Base-by-base conservation (phyloP, 768 basidiomycete genomes). In the Russula sp. region DNA sequence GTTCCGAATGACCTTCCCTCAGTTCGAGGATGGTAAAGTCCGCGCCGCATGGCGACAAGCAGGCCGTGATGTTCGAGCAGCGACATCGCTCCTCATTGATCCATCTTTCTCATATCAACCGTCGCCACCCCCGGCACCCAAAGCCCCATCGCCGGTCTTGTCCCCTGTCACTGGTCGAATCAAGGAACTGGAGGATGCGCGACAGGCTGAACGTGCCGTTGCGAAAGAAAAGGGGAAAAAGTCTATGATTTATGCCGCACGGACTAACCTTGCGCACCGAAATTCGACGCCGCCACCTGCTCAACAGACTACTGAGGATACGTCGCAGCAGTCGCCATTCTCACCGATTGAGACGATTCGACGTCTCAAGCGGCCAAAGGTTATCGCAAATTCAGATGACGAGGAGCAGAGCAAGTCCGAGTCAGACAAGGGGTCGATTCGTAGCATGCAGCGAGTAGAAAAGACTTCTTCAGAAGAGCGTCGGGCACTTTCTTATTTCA, bases 231-330 rank as follows among this genome's bases (percentile, higher is more conserved):
- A 89, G 74, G 89, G 86, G 24, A 91, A 88, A 74, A 87, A 84
- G 71, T 92, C 90, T n/a, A 80, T 85, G 73, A 92, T 92, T 56
- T 92, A 92, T 68, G 86, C 87, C 48, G 88, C 87, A 67, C 82
- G 88, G 61, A 74, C 79, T 44, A 75, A 76, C 32, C 76, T 87
- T 40, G 83, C 70, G 67, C 24, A 62, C 65, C 16, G 51, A 63
- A 44, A 49, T 61, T 40, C 67, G 36, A 73, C 81, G 18, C 77
- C 81, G 1, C 79, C 83, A 42, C 73, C 78, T 1, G 54, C 64
- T 2, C 70, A 72, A n/a, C 75, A 46, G 58, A 72, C 79, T 34
- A 79, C 79, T 59, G 73, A 75, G 50, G 62, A 76, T 40, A 73
- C 30, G 71, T 75, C 70, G 78, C 64, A 66, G 75, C 66, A 72